These are phyloP conservation scores for Acanthamoeba royreba DNA, from an alignment of 208 protist genomes.

Conservation along the genomic window DNA sequence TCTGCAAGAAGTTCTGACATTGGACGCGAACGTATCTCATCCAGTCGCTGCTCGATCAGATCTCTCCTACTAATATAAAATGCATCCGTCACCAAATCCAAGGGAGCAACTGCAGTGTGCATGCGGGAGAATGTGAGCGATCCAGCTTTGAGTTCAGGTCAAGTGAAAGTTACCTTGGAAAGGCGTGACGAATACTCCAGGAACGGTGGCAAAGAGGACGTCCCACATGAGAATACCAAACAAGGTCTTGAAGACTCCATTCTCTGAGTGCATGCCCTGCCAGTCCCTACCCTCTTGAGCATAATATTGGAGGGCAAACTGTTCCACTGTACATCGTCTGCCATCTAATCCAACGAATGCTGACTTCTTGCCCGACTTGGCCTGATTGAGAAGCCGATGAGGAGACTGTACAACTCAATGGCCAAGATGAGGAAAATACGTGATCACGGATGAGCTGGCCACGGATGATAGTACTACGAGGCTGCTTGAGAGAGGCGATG, in stretches of 20 bases:
- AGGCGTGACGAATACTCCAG: neutral
- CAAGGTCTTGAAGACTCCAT: neutral
- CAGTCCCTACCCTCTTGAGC: neutral
- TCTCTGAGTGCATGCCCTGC: neutral
- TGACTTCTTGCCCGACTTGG: neutral
- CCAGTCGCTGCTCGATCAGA: neutral
- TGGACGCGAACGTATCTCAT: neutral
- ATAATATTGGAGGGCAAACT: neutral
- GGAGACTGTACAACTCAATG: neutral
- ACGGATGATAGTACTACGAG: neutral
- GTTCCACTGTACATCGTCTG: neutral
- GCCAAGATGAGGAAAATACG: neutral
- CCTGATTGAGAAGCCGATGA: neutral
- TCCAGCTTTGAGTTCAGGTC: no score
- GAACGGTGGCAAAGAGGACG: neutral
- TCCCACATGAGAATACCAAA: slow-evolving; percentile 17
- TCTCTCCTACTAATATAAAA: neutral
- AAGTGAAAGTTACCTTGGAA: neutral
- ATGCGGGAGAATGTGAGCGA: neutral
- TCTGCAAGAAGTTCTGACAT: neutral
- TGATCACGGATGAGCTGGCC: neutral
- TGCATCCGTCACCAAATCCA: neutral
- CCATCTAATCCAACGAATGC: neutral
- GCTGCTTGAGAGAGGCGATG: neutral
- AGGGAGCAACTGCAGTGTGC: neutral